Percentiles rank a stretch among this genome's conserved stretches.
These are phyloP conservation scores for Phyllosticta citriasiana DNA, from an alignment of 2,329 filamentous ascomycete species.

Conservation along the genomic window DNA sequence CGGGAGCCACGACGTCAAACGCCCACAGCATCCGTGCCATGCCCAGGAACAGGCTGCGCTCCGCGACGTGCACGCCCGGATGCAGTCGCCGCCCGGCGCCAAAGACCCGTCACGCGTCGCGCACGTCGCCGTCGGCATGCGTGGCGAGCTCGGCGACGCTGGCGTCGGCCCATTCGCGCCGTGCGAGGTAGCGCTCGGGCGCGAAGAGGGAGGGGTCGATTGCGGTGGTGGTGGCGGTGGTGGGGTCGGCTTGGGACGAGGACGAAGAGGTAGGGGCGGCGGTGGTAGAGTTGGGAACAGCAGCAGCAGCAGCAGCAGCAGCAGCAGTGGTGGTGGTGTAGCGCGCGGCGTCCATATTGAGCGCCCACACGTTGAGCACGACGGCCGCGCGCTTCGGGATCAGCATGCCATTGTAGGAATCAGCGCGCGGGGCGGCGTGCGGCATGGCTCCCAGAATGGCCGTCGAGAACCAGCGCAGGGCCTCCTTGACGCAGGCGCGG, in stretches of 20 bases:
- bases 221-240: conserved; percentile 23
- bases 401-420: conserved; percentile 24
- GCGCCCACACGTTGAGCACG: conserved; percentile 26
- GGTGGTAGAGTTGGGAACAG: conserved; percentile 6
- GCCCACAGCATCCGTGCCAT: conserved; percentile 11
- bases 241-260: conserved; percentile 16
- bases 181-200: not conserved
- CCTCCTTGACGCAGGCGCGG: conserved; percentile 21
- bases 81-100: conserved; percentile 14
- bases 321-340: conserved; percentile 3
- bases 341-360: conserved; percentile 19
- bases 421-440: conserved; percentile 19
- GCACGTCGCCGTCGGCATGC: conserved; percentile 16
- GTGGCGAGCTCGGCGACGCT: not conserved
- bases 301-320: not conserved
- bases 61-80: conserved; percentile 11
- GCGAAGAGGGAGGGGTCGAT: conserved; percentile 17
- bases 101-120: conserved; percentile 28
- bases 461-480: conserved; percentile 23
- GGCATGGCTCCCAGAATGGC: conserved; percentile 18
- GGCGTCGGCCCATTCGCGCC: not conserved
- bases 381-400: conserved; percentile 29
- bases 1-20: conserved; percentile 3
- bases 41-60: conserved; percentile 9
- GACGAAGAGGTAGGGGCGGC: conserved; percentile 8